Evolutionary conservation across 257 asterid species (phyloP).

Genomic region (Petrea volubilis): DNA sequence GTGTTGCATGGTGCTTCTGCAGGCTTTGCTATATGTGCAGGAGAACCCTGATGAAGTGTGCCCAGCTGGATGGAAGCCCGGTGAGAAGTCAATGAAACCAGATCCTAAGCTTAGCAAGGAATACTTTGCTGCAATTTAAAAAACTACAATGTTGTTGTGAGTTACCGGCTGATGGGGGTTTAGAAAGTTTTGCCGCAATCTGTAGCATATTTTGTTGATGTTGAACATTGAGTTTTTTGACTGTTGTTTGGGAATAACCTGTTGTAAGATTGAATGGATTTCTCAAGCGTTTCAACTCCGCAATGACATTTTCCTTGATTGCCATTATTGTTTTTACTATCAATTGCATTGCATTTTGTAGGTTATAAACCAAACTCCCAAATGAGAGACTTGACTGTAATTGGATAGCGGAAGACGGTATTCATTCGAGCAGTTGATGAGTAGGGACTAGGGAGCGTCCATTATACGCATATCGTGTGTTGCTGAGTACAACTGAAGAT

Average conservation of each 20-base stretch:
- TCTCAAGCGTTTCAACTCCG: neutral
- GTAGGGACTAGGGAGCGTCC: no score
- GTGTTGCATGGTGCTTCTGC: neutral
- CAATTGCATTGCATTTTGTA: no score
- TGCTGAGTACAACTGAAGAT: no score
- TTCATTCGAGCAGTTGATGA: no score
- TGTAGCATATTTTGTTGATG: neutral
- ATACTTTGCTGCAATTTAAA: slow-evolving; percentile 77
- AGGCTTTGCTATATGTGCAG: slow-evolving; percentile 72
- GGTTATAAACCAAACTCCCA: no score
- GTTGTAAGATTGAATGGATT: neutral
- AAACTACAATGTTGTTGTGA: neutral
- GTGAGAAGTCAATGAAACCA: slow-evolving; percentile 97
- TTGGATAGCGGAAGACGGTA: no score
- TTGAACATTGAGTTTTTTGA: slow-evolving; percentile 19
- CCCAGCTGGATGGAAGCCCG: slow-evolving; percentile 99
- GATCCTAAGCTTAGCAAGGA: slow-evolving; percentile 96
- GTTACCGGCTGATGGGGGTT: neutral
- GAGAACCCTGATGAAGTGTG: slow-evolving; percentile 99
- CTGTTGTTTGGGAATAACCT: neutral
- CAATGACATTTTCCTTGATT: neutral
- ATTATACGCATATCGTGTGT: no score
- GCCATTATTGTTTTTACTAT: no score
- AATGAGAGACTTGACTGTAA: no score
- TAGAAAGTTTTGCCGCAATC: neutral